These are phyloP conservation scores for Neckera pumila DNA, from an alignment of 225 moss, liverwort and hornwort genomes.

Conservation along the genomic window DNA sequence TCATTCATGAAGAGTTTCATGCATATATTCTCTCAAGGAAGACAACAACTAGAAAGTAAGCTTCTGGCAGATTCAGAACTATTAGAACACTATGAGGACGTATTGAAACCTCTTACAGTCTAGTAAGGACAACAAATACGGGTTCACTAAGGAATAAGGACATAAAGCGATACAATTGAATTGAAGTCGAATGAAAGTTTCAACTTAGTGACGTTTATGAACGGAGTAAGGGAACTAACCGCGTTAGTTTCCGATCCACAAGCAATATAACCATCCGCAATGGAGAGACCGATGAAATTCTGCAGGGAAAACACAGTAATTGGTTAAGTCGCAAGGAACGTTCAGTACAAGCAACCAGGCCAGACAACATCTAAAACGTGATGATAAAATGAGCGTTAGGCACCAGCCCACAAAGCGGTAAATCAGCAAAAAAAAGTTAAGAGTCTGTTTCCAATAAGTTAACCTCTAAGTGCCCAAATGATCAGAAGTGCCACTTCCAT, in stretches of 20 bases:
- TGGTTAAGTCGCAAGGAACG: not conserved
- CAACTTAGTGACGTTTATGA: not conserved
- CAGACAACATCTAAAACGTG: not conserved
- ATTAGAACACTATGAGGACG: not conserved
- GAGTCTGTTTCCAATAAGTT: not conserved
- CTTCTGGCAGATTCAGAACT: not conserved
- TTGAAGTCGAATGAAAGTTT: not conserved
- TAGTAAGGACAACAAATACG: not conserved
- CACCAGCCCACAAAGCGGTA: not conserved
- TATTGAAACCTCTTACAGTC: not conserved
- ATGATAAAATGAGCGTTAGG: not conserved
- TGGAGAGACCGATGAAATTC: slow-evolving; percentile 96
- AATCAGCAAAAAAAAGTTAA: not conserved
- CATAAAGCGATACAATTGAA: not conserved
- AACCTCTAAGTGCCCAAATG: not conserved
- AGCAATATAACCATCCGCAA: slow-evolving; percentile 92
- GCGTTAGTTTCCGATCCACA: slow-evolving; percentile 95
- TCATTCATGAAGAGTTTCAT: not conserved
- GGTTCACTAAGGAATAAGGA: not conserved
- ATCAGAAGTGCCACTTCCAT: not conserved
- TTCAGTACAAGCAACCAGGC: not conserved
- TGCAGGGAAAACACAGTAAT: slow-evolving; percentile 11
- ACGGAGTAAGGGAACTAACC: slow-evolving; percentile 18
- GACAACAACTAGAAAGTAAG: not conserved
- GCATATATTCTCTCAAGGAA: not conserved